These are phyloP conservation scores for Saccharum officinarum DNA, from an alignment of 176 grass and related monocot genomes.

Conservation along the genomic window DNA sequence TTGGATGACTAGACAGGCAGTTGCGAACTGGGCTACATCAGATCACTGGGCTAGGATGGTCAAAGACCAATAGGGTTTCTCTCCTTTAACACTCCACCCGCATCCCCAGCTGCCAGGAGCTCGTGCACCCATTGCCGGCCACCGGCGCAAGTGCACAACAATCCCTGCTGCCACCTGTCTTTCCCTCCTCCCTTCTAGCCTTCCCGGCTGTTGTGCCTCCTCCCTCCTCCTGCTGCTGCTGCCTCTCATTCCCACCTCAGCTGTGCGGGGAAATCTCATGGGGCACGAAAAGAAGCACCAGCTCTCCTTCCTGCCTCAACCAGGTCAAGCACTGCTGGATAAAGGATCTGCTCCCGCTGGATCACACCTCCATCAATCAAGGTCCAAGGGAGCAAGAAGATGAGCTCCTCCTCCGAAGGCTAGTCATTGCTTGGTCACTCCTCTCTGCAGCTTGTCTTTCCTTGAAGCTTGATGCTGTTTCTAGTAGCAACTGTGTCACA, in stretches of 20 bases:
- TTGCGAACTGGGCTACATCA: background rate
- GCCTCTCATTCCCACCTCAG: background rate
- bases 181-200: background rate
- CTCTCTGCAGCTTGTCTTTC: too few relatives aligned
- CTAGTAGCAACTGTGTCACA: too few relatives aligned
- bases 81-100: background rate
- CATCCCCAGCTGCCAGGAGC: background rate
- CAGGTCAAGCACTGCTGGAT: too few relatives aligned
- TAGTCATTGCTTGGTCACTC: too few relatives aligned
- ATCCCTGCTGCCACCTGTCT: background rate
- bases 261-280: background rate
- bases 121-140: background rate
- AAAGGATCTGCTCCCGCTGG: too few relatives aligned
- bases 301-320: too few relatives aligned
- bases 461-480: too few relatives aligned
- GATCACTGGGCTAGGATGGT: background rate
- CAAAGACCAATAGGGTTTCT: background rate
- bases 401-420: too few relatives aligned
- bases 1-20: background rate
- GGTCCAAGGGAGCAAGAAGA: too few relatives aligned
- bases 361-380: too few relatives aligned
- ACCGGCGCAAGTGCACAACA: background rate
- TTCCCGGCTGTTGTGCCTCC: background rate
- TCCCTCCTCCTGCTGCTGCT: background rate
- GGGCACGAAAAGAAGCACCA: too few relatives aligned